Evolutionary conservation across 352 stramenopile genomes (phyloP), one percentile per base, ranked within the genome.

Genomic region (Sclerospora graminicola): DNA sequence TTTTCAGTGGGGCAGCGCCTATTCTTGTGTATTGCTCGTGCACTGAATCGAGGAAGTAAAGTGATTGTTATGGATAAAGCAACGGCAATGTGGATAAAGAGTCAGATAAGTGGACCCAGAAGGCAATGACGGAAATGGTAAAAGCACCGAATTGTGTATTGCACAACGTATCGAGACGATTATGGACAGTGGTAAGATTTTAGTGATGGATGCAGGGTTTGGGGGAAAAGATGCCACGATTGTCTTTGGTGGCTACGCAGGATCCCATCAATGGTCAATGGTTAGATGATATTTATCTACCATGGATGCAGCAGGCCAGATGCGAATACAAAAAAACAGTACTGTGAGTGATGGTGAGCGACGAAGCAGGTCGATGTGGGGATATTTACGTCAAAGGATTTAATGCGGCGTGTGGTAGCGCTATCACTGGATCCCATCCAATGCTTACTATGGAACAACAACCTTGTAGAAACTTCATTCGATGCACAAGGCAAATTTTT

Each of bases 401-500:
- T 99, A 60, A 96, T 99, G 89, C 92, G 79, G 19, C 77, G 95
- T 36, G 94, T 97, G 13, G 76, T 98, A 21, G 84, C 90, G 0
- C 74, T 91, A 35, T 85, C 90, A 9, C 45, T 97, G 1, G 70
- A 91, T 26, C 82, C 95, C 14, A 68, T 65, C 19, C 58, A 60
- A 14, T 97, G 84, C 46, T 40, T 69, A 26, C 75, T 99, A 23
- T 81, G 80, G 95, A 46, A 97, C 94, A 18, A 96, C 91, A 15
- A 95, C 98, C 20, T 61, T 98, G 34, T 95, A 98, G 48, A 97
- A 94, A 10, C 65, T 99, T 36, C 94, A 98, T 60, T 95, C 89
- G 38, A 98, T 98, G 92, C 94, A 98, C 60, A 95, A 98, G 92
- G 97, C 16, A 84, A 85, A 23, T 98, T 98, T 63, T 57, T 98